Evolutionary conservation across 495 filamentous ascomycete genomes (phyloP).

Genomic region (Paragyromitra xinjiangensis): DNA sequence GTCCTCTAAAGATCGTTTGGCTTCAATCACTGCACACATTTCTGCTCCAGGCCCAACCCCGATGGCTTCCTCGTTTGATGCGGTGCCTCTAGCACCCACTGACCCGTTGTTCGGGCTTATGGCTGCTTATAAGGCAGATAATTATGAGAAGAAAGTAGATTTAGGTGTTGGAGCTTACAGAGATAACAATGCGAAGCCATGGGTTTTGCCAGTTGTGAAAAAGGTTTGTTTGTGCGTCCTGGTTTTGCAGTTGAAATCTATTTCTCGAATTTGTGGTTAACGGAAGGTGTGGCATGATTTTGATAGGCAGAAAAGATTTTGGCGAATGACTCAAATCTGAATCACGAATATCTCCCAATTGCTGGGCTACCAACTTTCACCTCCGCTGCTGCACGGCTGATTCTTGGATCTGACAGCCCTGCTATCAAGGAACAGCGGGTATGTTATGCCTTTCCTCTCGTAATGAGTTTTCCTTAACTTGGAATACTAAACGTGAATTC

Average conservation of each 20-base stretch:
- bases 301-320: constrained; percentile 86
- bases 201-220: constrained; percentile 95
- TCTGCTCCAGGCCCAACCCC: constrained; percentile 55
- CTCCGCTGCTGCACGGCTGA: constrained; percentile 84
- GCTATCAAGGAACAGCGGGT: constrained; percentile 86
- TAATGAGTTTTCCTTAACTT: background rate
- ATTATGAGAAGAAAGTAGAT: constrained; percentile 88
- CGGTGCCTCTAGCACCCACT: constrained; percentile 88
- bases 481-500: constrained; percentile 25
- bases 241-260: background rate
- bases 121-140: constrained; percentile 85
- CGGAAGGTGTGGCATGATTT: background rate
- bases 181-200: constrained; percentile 96
- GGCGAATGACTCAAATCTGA: constrained; percentile 83
- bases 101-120: constrained; percentile 95
- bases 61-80: constrained; percentile 73
- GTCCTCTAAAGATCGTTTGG: constrained; percentile 51
- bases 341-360: constrained; percentile 99
- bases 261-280: constrained; percentile 4
- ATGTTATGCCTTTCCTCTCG: constrained; percentile 42
- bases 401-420: constrained; percentile 80
- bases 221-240: constrained; percentile 69
- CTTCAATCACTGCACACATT: constrained; percentile 66
- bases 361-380: constrained; percentile 86
- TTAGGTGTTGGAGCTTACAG: constrained; percentile 96